phyloP scores from a whole-genome alignment of 148 eudicot genomes.

The Camellia japonica region DNA sequence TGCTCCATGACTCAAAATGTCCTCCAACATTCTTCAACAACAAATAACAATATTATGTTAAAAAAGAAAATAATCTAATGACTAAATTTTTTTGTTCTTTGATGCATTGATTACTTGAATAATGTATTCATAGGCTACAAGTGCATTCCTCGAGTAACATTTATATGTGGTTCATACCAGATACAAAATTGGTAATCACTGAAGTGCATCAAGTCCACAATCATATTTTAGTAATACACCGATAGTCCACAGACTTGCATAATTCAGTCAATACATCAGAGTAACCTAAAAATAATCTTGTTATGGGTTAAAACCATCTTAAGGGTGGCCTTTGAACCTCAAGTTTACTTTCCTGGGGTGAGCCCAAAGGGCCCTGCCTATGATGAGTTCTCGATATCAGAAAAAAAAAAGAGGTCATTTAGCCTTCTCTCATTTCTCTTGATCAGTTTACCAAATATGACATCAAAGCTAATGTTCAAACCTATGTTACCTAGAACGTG shows the following conservation, averaged over 20 bases:
- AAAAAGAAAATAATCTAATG: background rate
- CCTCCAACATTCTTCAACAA: conserved; percentile 68
- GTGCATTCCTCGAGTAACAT: background rate
- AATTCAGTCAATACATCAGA: too few species aligned
- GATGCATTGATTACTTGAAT: conserved; percentile 4
- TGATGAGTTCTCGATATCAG: too few species aligned
- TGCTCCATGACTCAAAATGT: conserved; percentile 67
- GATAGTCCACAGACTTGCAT: background rate
- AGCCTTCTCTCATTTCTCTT: background rate
- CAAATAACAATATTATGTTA: background rate
- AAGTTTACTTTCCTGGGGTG: too few species aligned
- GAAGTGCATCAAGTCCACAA: background rate
- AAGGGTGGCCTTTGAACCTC: background rate
- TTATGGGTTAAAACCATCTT: background rate
- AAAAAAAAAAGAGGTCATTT: background rate
- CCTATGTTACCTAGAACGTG: too few species aligned
- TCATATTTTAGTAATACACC: background rate
- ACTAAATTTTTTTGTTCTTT: background rate
- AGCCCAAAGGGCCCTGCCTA: too few species aligned
- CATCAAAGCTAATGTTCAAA: background rate
- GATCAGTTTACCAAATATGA: background rate
- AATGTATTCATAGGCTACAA: background rate
- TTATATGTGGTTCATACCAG: background rate
- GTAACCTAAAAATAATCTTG: too few species aligned
- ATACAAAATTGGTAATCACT: background rate